Percentiles rank a stretch among this genome's conserved stretches.
Evolutionary conservation across 345 rosid genomes (phyloP).

Genomic region (Diplotaxis tenuifolia): DNA sequence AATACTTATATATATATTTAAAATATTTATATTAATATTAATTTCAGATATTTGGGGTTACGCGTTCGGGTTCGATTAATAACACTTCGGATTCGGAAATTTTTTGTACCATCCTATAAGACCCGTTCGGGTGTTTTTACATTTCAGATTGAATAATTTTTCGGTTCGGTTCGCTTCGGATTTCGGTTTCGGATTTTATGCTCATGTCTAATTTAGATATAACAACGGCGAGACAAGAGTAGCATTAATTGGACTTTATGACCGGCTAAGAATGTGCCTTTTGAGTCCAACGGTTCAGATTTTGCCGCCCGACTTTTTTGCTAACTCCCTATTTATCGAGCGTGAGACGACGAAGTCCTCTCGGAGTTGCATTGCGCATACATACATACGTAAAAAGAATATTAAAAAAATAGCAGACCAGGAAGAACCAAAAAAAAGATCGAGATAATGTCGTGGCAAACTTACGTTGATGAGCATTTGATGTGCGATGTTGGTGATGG

Average conservation of each 20-base stretch:
- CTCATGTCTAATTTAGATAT: too few relatives aligned
- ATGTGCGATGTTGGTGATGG: conserved; percentile 79
- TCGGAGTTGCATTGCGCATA: conserved; percentile 10
- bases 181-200: too few relatives aligned
- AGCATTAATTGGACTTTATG: neutral
- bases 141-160: too few relatives aligned
- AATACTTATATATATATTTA: too few relatives aligned
- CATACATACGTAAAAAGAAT: neutral
- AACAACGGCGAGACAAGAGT: conserved; percentile 33
- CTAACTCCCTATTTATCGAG: conserved; percentile 34
- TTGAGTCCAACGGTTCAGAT: conserved; percentile 11
- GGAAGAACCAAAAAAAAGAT: neutral
- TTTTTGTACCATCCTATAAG: too few relatives aligned
- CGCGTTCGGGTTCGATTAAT: too few relatives aligned
- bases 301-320: conserved; percentile 15
- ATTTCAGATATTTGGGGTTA: too few relatives aligned
- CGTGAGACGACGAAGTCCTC: conserved; percentile 27
- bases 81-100: too few relatives aligned
- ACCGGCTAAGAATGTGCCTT: conserved; percentile 17
- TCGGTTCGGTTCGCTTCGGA: too few relatives aligned
- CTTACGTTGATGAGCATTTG: conserved; percentile 82
- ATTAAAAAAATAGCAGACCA: neutral
- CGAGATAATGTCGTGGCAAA: conserved; percentile 76
- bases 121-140: too few relatives aligned
- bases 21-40: too few relatives aligned